Base-by-base conservation (phyloP, 2,329 filamentous ascomycete species). In the Celoporthe dispersa region DNA sequence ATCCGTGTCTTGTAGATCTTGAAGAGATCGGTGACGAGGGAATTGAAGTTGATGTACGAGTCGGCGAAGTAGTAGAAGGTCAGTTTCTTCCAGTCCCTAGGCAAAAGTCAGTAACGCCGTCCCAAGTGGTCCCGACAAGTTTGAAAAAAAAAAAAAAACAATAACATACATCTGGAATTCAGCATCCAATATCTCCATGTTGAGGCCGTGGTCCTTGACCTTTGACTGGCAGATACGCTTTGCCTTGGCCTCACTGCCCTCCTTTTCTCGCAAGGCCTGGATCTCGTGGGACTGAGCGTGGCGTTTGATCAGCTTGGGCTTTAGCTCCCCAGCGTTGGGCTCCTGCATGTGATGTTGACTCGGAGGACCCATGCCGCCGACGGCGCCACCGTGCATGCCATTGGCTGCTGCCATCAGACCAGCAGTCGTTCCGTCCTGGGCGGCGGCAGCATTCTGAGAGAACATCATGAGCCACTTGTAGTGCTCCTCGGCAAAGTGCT, bases 391-490 rank as follows among this genome's bases (percentile, higher is more conserved):
- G 72, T 90, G 88, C 71, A 90, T 82, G 61, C 88, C 86, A 75
- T 87, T 90, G 19, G 90, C 83, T 19, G 88, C 86, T 12, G 90
- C 86, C 80, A 91, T 86, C 66, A 90, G 84, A 37, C 91, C 89
- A 66, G 87, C 86, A 48, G 87, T 86, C 8, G 86, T 82, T 33
- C 88, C 86, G 72, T 91, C 89, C 68, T 90, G 85, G 31, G 85
- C 86, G 31, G 85, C 87, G 48, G 87, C 87, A 9, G 88, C 93
- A 77, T 90, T 92, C 79, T 94, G 91, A 1, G 94, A 97, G 80
- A 98, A 99, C 92, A 98, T 96, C 92, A 98, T 97, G 67, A 99
- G 86, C 93, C 95, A 98, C 77, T 94, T 94, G 82, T 97, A 98
- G 79, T 99, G 96, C 78, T 98, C 94, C 78, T 98, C 94, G 2